Evolutionary conservation across 208 protist species (phyloP), one percentile per base, ranked within the genome.

Genomic region (Histomonas meleagridis): DNA sequence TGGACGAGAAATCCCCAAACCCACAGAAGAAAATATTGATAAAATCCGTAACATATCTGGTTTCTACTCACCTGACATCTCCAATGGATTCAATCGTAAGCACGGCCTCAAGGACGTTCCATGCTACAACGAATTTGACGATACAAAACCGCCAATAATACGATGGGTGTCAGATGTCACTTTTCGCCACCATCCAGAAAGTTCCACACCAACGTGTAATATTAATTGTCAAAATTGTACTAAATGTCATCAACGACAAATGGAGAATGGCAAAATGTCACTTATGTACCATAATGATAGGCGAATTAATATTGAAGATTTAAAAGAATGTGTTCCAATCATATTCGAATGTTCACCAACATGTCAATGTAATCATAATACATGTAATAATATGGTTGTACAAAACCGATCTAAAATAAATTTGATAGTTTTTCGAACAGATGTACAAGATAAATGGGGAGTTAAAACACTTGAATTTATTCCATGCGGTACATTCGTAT

Each of bases 401-500:
- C n/a, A 81, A 46, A 32, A 51, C 51, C 32, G 40, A 4, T 32
- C 70, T 0, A 16, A 35, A n/a, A 35, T 81, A 32, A 35, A 81
- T 14, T 43, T 81, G 7, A 32, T 81, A 2, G 70, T 81, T 51
- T 38, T 32, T 43, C 35, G 70, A 14, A 23, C 40, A 46, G n/a
- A 46, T n/a, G 48, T 43, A 23, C 48, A 81, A 81, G 3, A 1
- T 32, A 93, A 93, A 0, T 94, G 93, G 93, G 92, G 93, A 16
- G 70, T 94, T 18, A 26, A 81, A 49, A 46, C 93, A 12, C 9
- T 48, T 0, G 18, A 48, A 14, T 86, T 92, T 7, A 93, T 94
- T 46, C 92, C 91, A 46, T 40, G 40, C 2, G 26, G 35, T 7
- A 81, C 81, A 3, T 94, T 93, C 62, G 78, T 94, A 21, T 90